Evolutionary conservation across 1,284 basidiomycete species (phyloP).

Genomic region (Chiua sp.): DNA sequence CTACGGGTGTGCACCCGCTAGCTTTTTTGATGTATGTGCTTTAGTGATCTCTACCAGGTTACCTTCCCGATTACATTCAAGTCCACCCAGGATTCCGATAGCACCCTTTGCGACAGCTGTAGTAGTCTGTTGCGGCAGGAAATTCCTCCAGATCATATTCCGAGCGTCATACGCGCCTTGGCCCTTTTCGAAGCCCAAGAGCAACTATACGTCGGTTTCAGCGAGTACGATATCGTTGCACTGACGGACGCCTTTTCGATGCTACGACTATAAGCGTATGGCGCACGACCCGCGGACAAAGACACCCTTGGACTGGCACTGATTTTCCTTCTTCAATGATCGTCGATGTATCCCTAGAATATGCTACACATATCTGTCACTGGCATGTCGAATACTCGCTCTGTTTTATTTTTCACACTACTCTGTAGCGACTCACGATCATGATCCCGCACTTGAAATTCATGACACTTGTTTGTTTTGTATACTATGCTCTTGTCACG

Average conservation of each 20-base stretch:
- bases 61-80: neutral
- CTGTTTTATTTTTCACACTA: neutral
- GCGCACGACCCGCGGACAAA: too few species aligned
- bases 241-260: constrained; percentile 29
- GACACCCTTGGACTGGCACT: too few species aligned
- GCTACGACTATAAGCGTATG: constrained; percentile 25
- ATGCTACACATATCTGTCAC: neutral
- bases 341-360: constrained; percentile 2
- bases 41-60: neutral
- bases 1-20: constrained; percentile 5
- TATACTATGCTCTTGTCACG: neutral
- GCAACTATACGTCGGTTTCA: constrained; percentile 3
- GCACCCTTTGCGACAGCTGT: constrained; percentile 25
- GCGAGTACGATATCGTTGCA: constrained; percentile 20
- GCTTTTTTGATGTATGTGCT: constrained; percentile 16
- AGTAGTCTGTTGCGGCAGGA: constrained; percentile 16
- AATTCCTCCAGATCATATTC: constrained; percentile 29
- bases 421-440: neutral
- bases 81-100: constrained; percentile 9
- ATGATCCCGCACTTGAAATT: neutral
- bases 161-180: constrained; percentile 28
- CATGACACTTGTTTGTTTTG: constrained; percentile 6
- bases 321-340: too few species aligned
- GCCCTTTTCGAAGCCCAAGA: constrained; percentile 23
- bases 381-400: neutral